Evolutionary conservation across 2,329 filamentous ascomycete species (phyloP).

Genomic region (Pochonia chlamydosporia): DNA sequence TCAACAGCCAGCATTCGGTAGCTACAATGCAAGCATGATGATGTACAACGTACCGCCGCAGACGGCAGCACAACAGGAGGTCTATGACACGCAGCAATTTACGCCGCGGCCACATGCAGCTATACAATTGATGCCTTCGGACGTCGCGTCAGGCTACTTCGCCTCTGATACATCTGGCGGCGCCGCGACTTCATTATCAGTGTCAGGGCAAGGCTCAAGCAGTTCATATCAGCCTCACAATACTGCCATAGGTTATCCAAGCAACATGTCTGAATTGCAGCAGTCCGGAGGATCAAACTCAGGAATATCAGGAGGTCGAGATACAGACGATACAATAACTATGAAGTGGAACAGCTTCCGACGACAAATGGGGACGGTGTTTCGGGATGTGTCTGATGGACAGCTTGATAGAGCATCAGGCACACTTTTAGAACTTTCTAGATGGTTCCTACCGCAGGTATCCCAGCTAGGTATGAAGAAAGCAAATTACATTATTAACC

Average conservation of each 20-base stretch:
- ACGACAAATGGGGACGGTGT: slow-evolving; percentile 58
- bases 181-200: slow-evolving; percentile 47
- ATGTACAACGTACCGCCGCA: slow-evolving; percentile 73
- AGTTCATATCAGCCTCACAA: slow-evolving; percentile 60
- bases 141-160: slow-evolving; percentile 66
- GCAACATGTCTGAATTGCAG: slow-evolving; percentile 37
- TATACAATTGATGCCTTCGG: slow-evolving; percentile 59
- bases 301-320: slow-evolving; percentile 43
- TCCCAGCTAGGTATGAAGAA: slow-evolving; percentile 45
- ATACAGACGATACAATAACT: slow-evolving; percentile 54
- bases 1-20: slow-evolving; percentile 47
- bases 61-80: slow-evolving; percentile 52
- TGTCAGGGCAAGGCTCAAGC: slow-evolving; percentile 41
- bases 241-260: slow-evolving; percentile 48
- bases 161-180: slow-evolving; percentile 35
- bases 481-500: neutral
- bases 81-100: slow-evolving; percentile 76
- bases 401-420: slow-evolving; percentile 45
- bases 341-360: slow-evolving; percentile 65
- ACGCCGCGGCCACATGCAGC: slow-evolving; percentile 68
- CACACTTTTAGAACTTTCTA: slow-evolving; percentile 45
- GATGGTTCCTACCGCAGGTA: slow-evolving; percentile 51
- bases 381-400: slow-evolving; percentile 60
- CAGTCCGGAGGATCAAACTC: slow-evolving; percentile 17
- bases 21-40: slow-evolving; percentile 60